Evolutionary conservation across 768 basidiomycete genomes (phyloP).

Genomic region (Lentinula sp.): DNA sequence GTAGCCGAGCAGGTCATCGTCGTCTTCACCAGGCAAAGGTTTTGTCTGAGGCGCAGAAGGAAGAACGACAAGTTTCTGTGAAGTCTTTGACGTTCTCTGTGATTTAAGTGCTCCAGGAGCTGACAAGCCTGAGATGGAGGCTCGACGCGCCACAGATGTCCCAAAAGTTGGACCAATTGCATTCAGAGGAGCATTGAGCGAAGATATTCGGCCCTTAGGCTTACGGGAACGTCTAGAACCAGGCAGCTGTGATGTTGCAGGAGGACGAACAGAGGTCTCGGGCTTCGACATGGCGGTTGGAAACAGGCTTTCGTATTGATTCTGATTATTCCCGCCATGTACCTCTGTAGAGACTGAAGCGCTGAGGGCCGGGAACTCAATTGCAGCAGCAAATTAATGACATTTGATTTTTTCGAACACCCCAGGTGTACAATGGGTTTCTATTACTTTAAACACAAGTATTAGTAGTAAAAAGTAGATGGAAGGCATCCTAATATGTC

Average conservation of each 20-base stretch:
- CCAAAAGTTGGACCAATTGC: not conserved
- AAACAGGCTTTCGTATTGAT: not conserved
- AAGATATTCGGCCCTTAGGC: not conserved
- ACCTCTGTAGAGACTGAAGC: too few relatives aligned
- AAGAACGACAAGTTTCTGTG: conserved; percentile 84
- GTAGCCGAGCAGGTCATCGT: conserved; percentile 42
- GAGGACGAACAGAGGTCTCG: not conserved
- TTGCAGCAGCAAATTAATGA: too few relatives aligned
- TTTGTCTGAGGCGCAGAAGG: conserved; percentile 88
- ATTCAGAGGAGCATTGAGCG: not conserved
- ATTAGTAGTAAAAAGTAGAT: too few relatives aligned
- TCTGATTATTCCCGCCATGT: not conserved
- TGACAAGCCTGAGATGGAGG: conserved; percentile 30
- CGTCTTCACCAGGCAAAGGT: conserved; percentile 43
- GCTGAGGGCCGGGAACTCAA: too few relatives aligned
- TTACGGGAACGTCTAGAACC: not conserved
- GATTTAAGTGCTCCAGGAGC: conserved; percentile 40
- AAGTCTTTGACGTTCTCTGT: conserved; percentile 84
- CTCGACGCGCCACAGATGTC: conserved; percentile 20
- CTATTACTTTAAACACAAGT: too few relatives aligned
- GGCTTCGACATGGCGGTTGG: not conserved
- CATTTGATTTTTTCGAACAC: too few relatives aligned
- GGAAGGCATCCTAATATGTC: too few relatives aligned
- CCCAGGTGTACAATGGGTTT: too few relatives aligned
- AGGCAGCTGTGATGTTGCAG: not conserved